A percentile compares a stretch with the other conserved stretches of the same genome.
phyloP scores from a whole-genome alignment of 768 basidiomycete species.

The Lentinula guzmanii region DNA sequence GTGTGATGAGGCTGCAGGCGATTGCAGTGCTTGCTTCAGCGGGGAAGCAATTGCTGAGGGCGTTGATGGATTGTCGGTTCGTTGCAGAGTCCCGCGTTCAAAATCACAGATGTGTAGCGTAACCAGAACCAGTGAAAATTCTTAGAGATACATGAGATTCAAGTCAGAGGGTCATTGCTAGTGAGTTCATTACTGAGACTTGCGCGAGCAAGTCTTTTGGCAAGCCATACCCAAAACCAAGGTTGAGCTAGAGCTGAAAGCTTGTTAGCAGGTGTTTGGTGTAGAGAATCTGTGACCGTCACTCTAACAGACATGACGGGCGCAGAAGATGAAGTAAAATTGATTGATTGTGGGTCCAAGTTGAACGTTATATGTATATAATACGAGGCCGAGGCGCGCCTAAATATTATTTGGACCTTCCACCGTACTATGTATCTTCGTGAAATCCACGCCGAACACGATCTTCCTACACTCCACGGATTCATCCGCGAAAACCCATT shows the following conservation, averaged over 20 bases:
- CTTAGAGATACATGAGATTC: constrained; percentile 11
- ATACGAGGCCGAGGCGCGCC: too few species aligned
- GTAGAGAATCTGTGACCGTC: too few species aligned
- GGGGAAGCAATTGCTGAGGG: constrained; percentile 6
- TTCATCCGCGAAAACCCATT: constrained; percentile 29
- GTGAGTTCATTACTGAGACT: constrained; percentile 6
- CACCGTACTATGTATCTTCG: constrained; percentile 28
- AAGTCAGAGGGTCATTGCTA: not conserved
- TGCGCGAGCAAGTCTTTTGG: constrained; percentile 20
- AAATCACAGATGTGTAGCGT: constrained; percentile 8
- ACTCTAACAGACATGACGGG: too few species aligned
- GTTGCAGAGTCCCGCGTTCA: not conserved
- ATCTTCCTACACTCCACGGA: constrained; percentile 20
- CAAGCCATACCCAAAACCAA: constrained; percentile 16
- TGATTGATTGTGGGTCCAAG: too few species aligned
- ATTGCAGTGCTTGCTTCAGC: constrained; percentile 7
- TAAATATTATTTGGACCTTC: too few species aligned
- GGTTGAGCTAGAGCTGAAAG: constrained; percentile 11
- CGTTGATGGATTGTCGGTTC: constrained; percentile 12
- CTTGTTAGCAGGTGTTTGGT: too few species aligned
- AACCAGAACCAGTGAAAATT: constrained; percentile 17
- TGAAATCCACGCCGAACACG: constrained; percentile 27
- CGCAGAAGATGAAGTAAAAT: too few species aligned
- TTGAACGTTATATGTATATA: too few species aligned
- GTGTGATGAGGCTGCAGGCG: constrained; percentile 12